phyloP scores from a whole-genome alignment of 208 protist species.

The Lotmaria passim region DNA sequence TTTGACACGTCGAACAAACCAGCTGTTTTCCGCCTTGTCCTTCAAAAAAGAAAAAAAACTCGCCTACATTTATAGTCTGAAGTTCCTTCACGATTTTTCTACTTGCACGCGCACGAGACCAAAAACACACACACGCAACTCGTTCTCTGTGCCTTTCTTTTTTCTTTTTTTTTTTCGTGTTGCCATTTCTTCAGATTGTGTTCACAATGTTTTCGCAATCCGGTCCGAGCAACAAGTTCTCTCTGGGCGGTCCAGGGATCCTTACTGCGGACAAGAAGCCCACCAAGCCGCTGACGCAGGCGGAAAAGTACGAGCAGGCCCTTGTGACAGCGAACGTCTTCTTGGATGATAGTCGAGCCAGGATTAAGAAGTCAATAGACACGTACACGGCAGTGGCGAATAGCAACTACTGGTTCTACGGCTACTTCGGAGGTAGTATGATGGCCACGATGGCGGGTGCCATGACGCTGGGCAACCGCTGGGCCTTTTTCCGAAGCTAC shows the following conservation, averaged over 20 bases:
- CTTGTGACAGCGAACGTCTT: conserved; percentile 77
- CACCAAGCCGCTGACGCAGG: conserved; percentile 46
- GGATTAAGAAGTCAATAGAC: conserved; percentile 61
- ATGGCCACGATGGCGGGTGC: conserved; percentile 67
- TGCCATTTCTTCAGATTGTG: background rate
- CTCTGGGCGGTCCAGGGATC: background rate
- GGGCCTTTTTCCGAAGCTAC: conserved; percentile 73
- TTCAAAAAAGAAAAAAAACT: conserved; percentile 7
- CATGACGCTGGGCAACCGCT: conserved; percentile 67
- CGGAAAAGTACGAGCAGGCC: conserved; percentile 76
- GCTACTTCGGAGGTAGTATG: conserved; percentile 81
- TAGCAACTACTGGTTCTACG: conserved; percentile 87
- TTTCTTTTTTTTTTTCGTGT: conserved; percentile 2
- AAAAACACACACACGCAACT: too few species aligned
- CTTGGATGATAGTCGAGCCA: conserved; percentile 66
- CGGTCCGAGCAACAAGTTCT: conserved; percentile 16
- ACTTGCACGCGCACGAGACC: too few species aligned
- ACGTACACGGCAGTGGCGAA: conserved; percentile 63
- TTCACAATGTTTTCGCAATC: conserved; percentile 47
- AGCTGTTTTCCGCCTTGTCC: background rate
- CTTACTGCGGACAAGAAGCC: conserved; percentile 23
- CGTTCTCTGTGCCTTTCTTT: background rate
- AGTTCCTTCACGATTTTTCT: too few species aligned
- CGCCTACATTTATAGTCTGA: too few species aligned
- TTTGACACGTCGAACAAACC: background rate